phyloP scores from a whole-genome alignment of 2,329 filamentous ascomycete species.

The Penicillium fuscoglaucum region DNA sequence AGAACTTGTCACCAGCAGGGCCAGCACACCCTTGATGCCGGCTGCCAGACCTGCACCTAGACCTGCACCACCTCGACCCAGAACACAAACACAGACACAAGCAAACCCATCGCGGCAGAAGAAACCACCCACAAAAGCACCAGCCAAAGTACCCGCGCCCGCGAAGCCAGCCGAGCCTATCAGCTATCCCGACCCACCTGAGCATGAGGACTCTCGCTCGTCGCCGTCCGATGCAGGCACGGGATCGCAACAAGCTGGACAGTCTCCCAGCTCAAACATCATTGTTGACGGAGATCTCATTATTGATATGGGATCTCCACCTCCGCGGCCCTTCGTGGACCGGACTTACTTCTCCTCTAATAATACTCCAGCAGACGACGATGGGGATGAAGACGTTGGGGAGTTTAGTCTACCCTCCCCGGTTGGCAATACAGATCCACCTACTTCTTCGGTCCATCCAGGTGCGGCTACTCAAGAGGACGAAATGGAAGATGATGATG shows the following conservation, averaged over 20 bases:
- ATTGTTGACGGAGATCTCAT: slow-evolving; percentile 50
- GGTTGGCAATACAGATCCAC: slow-evolving; percentile 25
- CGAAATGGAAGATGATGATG: slow-evolving; percentile 49
- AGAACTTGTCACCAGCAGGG: slow-evolving; percentile 37
- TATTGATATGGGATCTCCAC: slow-evolving; percentile 51
- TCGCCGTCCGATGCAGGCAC: slow-evolving; percentile 36
- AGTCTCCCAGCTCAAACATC: slow-evolving; percentile 45
- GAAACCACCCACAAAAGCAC: slow-evolving; percentile 21
- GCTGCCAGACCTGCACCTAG: slow-evolving; percentile 29
- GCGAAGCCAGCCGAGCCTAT: slow-evolving; percentile 21
- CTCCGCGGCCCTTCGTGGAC: slow-evolving; percentile 43
- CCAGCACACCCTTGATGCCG: slow-evolving; percentile 38
- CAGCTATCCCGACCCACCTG: slow-evolving; percentile 28
- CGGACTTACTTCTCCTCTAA: slow-evolving; percentile 46
- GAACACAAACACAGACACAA: slow-evolving; percentile 33
- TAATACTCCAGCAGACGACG: slow-evolving; percentile 40
- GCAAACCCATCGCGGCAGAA: slow-evolving; percentile 39
- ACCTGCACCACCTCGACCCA: slow-evolving; percentile 28
- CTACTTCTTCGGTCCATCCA: slow-evolving; percentile 13
- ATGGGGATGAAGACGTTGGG: slow-evolving; percentile 45
- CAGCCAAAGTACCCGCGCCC: slow-evolving; percentile 18
- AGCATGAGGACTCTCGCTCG: slow-evolving; percentile 30
- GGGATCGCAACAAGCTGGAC: slow-evolving; percentile 33
- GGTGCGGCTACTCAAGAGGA: slow-evolving; percentile 34
- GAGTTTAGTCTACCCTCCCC: slow-evolving; percentile 42